Evolutionary conservation across 345 rosid species (phyloP).

Genomic region (Hibiscus mutabilis): DNA sequence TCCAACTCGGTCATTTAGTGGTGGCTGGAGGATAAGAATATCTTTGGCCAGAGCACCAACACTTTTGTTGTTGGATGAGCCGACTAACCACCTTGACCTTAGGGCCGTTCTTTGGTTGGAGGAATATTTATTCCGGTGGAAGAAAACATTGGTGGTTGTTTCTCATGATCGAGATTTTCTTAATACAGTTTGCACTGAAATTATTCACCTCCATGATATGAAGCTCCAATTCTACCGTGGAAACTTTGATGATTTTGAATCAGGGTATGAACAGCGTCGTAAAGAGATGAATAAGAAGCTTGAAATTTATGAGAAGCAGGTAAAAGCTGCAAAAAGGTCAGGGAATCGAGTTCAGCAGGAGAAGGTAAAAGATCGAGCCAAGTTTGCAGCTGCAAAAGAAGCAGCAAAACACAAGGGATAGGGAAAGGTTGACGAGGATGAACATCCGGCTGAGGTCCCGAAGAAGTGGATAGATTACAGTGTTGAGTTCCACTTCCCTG

Average conservation of each 20-base stretch:
- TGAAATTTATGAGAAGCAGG: constrained; percentile 77
- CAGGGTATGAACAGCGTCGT: constrained; percentile 84
- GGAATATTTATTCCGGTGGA: constrained; percentile 86
- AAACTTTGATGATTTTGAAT: constrained; percentile 81
- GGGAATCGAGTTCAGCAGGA: constrained; percentile 83
- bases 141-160: constrained; percentile 90
- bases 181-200: constrained; percentile 85
- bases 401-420: constrained; percentile 66
- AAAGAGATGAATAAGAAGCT: constrained; percentile 84
- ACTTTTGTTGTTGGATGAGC: constrained; percentile 81
- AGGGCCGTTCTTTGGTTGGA: constrained; percentile 94
- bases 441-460: constrained; percentile 57
- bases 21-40: constrained; percentile 99
- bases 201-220: constrained; percentile 84
- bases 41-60: constrained; percentile 97
- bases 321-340: constrained; percentile 77
- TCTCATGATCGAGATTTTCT: constrained; percentile 97
- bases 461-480: constrained; percentile 88
- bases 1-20: constrained; percentile 78
- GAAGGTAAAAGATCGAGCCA: constrained; percentile 84
- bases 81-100: constrained; percentile 95
- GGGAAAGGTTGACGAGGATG: constrained; percentile 79
- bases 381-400: constrained; percentile 64
- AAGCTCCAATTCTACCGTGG: constrained; percentile 85
- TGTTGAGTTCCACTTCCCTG: constrained; percentile 93